Conservation (phyloP, 768 basidiomycete species). For the Kwoniella bestiolae region DNA sequence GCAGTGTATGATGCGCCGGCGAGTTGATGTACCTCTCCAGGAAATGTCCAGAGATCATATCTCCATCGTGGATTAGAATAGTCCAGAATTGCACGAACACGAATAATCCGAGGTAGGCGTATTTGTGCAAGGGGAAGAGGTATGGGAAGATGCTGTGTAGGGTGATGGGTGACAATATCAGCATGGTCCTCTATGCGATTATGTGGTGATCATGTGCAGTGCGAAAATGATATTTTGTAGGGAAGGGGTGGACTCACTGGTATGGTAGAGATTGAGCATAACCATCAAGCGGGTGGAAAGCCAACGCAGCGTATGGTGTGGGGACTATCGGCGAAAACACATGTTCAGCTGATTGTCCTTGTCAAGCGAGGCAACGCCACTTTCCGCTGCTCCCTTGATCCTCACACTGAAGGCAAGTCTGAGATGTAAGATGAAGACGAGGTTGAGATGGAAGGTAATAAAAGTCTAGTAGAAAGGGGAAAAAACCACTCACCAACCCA, state of each 20-base stretch:
- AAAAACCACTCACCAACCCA: constrained; percentile 96
- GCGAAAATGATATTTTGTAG: neutral
- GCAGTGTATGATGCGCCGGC: constrained; percentile 96
- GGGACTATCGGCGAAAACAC: constrained; percentile 68
- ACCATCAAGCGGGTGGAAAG: constrained; percentile 96
- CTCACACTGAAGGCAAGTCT: neutral
- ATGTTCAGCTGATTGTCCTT: constrained; percentile 8
- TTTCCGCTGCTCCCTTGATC: too few species aligned
- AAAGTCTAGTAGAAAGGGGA: too few species aligned
- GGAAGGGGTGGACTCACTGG: constrained; percentile 60
- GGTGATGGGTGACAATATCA: neutral
- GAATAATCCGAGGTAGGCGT: constrained; percentile 81
- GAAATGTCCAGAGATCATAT: constrained; percentile 92
- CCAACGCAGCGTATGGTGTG: constrained; percentile 95
- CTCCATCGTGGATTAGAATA: constrained; percentile 96
- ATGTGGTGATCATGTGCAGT: neutral
- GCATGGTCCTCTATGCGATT: neutral
- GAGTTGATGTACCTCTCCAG: constrained; percentile 92
- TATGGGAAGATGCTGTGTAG: constrained; percentile 70
- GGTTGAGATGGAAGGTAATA: neutral
- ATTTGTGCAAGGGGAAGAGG: constrained; percentile 86
- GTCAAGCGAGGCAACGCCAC: neutral
- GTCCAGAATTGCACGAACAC: constrained; percentile 92
- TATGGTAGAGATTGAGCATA: constrained; percentile 93
- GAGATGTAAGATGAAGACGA: neutral